phyloP scores from a whole-genome alignment of 495 filamentous ascomycete genomes.

The Penicillium parvum region DNA sequence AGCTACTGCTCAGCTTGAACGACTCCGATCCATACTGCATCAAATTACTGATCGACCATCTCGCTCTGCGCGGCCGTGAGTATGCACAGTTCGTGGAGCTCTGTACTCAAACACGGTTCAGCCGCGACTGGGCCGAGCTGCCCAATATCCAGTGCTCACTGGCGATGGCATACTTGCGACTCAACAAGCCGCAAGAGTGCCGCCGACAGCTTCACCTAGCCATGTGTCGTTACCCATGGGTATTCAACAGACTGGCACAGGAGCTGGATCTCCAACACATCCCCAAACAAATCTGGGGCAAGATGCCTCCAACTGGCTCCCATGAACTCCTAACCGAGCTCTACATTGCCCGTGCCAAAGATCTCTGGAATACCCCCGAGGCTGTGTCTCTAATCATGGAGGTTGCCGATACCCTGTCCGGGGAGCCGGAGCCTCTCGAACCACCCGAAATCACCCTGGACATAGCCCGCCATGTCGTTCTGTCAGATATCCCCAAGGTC shows the following conservation, averaged over 20 bases:
- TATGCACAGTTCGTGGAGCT: conserved; percentile 71
- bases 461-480: conserved; percentile 73
- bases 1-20: conserved; percentile 72
- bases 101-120: conserved; percentile 54
- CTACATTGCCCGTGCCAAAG: conserved; percentile 75
- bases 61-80: conserved; percentile 75
- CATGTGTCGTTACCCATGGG: conserved; percentile 74
- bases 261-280: conserved; percentile 67
- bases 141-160: conserved; percentile 70
- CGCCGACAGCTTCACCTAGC: conserved; percentile 57
- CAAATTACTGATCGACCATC: conserved; percentile 70
- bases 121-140: conserved; percentile 41
- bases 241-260: conserved; percentile 70
- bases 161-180: conserved; percentile 66
- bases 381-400: conserved; percentile 66
- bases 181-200: conserved; percentile 60
- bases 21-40: conserved; percentile 82
- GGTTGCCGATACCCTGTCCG: conserved; percentile 54
- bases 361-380: conserved; percentile 85
- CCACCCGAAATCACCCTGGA: conserved; percentile 53
- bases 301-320: conserved; percentile 58
- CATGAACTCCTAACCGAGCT: conserved; percentile 73
- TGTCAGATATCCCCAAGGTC: conserved; percentile 62
- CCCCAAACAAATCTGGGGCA: conserved; percentile 78
- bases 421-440: conserved; percentile 34